Conservation (phyloP, 1,284 basidiomycete genomes). For the Amylostereum areolatum region DNA sequence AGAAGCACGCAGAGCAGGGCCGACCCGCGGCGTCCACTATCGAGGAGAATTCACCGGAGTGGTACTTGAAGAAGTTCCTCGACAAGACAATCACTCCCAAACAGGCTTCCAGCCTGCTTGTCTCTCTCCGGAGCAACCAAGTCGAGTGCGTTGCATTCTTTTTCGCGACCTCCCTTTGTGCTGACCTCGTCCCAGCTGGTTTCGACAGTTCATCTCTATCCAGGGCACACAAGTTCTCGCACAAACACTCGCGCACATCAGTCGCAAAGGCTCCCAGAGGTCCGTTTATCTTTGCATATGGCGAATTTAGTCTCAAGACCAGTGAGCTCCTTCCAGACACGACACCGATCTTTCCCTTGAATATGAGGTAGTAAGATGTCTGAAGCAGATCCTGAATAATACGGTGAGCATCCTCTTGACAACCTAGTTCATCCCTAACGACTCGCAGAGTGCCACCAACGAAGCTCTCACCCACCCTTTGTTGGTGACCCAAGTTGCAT, state of each 20-base stretch:
- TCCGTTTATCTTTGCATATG: conserved; percentile 21
- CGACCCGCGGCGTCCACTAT: conserved; percentile 34
- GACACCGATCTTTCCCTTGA: conserved; percentile 73
- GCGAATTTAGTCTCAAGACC: background rate
- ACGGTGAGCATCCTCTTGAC: conserved; percentile 33
- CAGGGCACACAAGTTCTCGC: conserved; percentile 85
- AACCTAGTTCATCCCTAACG: background rate
- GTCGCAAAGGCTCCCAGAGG: conserved; percentile 61
- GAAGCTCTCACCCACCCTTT: conserved; percentile 77
- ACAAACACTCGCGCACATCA: conserved; percentile 73
- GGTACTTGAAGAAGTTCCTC: conserved; percentile 88
- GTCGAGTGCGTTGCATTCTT: conserved; percentile 50
- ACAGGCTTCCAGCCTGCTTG: conserved; percentile 72
- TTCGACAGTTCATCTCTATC: conserved; percentile 69
- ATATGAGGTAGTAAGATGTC: conserved; percentile 86
- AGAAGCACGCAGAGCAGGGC: conserved; percentile 52
- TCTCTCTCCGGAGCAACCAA: conserved; percentile 80
- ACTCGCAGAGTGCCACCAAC: conserved; percentile 59
- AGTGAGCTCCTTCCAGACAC: conserved; percentile 33
- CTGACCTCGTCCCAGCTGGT: conserved; percentile 54
- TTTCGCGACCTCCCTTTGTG: conserved; percentile 2
- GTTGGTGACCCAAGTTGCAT: conserved; percentile 79
- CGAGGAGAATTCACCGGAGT: conserved; percentile 70
- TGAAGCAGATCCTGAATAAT: conserved; percentile 81
- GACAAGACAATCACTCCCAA: conserved; percentile 81